Evolutionary conservation across 2,329 filamentous ascomycete genomes (phyloP), one percentile per base, ranked within the genome.

Genomic region (Stromatinia cepivora): DNA sequence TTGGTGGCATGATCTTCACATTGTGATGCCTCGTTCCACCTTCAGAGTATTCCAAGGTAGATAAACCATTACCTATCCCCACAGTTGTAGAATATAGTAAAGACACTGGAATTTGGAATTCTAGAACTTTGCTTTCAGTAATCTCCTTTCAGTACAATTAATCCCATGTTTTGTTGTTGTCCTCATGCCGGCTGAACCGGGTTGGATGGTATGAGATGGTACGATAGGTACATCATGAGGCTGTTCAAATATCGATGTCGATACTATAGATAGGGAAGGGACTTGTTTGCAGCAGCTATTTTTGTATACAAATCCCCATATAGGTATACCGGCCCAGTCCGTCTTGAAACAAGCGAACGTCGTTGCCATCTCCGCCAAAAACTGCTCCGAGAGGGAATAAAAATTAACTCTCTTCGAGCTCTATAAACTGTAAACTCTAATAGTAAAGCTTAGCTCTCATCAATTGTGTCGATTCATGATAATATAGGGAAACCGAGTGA

Each of bases 401-500:
- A 15, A 57, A 15, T 31, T 36, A 57, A 36, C 31, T 57, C n/a
- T 39, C 22, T 8, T 31, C 54, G 39, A 15, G 39, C 20, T 36
- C 22, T 9, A 22, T 36, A 22, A 57, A 57, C 54, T 11, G 13
- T 36, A 34, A 57, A 34, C 54, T 57, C 54, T 39, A 57, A n/a
- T 22, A 57, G 39, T 57, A 57, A 22, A 34, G 31, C 36, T 34
- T 20, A 39, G n/a, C 54, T 34, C 31, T n/a, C 54, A 42, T 42
- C 39, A 42, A 42, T 42, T 17, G 39, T 17, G 15, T 42, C 39
- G 39, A 42, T 42, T 42, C 39, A 42, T 42, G 39, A 17, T 22
- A 59, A 45, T 45, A 59, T 39, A 45, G 28, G 36, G 57, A 59
- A 45, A 42, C 57, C 25, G 39, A 59, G 39, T 59, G n/a, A 59